Evolutionary conservation across 805 yeast genomes (phyloP).

Genomic region (Deakozyma indianensis): DNA sequence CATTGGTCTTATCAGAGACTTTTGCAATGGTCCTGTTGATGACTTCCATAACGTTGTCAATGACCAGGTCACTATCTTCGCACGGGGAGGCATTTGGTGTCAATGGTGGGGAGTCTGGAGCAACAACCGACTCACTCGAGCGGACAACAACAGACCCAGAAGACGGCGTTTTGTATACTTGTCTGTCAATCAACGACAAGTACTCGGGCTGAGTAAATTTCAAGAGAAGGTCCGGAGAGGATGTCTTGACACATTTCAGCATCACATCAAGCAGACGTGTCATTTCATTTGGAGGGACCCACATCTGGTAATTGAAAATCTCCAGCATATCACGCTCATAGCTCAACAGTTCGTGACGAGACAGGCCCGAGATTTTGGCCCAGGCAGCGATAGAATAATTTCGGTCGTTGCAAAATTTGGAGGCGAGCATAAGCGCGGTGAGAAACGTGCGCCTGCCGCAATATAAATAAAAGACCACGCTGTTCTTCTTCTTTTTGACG

Average conservation of each 20-base stretch:
- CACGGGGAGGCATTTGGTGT: not conserved
- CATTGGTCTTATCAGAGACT: too few species aligned
- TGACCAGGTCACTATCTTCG: too few species aligned
- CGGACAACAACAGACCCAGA: not conserved
- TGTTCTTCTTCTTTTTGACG: slow-evolving; percentile 1
- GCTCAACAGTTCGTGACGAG: slow-evolving; percentile 32
- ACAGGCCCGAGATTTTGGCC: slow-evolving; percentile 59
- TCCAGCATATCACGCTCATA: slow-evolving; percentile 42
- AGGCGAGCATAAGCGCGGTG: slow-evolving; percentile 53
- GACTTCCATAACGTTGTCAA: too few species aligned
- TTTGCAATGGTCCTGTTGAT: too few species aligned
- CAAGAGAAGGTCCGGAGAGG: not conserved
- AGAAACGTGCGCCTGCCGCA: slow-evolving; percentile 59
- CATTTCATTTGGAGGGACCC: slow-evolving; percentile 25
- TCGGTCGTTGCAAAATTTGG: slow-evolving; percentile 60
- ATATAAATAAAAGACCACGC: slow-evolving; percentile 6
- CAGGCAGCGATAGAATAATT: slow-evolving; percentile 57
- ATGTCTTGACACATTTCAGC: not conserved
- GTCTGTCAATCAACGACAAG: not conserved
- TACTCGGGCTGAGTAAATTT: not conserved
- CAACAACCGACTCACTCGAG: not conserved
- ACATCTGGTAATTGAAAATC: slow-evolving; percentile 41
- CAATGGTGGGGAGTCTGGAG: not conserved
- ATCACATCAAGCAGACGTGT: not conserved
- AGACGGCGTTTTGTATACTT: not conserved